Conservation (phyloP, 1,139 yeast species). For the Petasospora rhodanensis region DNA sequence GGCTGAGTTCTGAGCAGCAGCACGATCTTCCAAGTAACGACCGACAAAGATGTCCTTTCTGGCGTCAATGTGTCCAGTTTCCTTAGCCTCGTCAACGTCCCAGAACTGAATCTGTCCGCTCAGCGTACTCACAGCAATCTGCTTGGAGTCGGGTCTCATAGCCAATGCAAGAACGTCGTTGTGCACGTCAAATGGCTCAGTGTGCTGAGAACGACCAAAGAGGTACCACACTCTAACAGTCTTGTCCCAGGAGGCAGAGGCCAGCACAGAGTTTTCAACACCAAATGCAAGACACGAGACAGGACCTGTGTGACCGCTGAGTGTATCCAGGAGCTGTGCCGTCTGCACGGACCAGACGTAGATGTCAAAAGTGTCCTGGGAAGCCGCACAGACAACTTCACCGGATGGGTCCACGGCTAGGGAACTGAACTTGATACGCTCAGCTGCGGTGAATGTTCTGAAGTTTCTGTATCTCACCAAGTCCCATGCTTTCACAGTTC, state of each 20-base stretch:
- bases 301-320: constrained; percentile 96
- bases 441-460: constrained; percentile 88
- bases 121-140: constrained; percentile 81
- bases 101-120: constrained; percentile 85
- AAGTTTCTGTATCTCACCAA: constrained; percentile 87
- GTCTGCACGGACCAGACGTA: constrained; percentile 98
- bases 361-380: constrained; percentile 83
- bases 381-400: constrained; percentile 94
- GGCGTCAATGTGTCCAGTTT: constrained; percentile 80
- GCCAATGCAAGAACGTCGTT: constrained; percentile 84
- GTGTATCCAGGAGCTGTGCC: constrained; percentile 79
- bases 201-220: constrained; percentile 77
- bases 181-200: constrained; percentile 83
- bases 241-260: constrained; percentile 96
- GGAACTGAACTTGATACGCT: constrained; percentile 80
- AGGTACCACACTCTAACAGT: constrained; percentile 92
- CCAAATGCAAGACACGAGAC: constrained; percentile 87
- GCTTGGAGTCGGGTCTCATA: constrained; percentile 89
- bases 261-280: constrained; percentile 68
- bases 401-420: constrained; percentile 97
- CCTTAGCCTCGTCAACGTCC: constrained; percentile 79
- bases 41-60: constrained; percentile 86
- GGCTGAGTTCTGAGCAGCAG: constrained; percentile 73
- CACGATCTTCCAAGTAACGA: constrained; percentile 75
- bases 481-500: constrained; percentile 98